Evolutionary conservation across 257 asterid genomes (phyloP).

Genomic region (Nicotiana attenuata): DNA sequence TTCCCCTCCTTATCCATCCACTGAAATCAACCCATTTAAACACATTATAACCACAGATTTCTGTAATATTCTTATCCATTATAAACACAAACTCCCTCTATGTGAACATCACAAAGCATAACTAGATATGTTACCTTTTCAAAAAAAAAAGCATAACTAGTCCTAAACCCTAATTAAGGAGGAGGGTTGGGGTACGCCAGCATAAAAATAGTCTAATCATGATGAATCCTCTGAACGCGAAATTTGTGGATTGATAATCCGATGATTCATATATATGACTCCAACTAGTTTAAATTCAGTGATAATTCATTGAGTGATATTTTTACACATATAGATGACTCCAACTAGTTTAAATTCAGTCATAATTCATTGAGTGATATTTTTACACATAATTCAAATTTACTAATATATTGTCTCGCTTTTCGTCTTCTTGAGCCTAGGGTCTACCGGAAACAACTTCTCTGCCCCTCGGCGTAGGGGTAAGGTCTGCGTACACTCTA

Average conservation of each 20-base stretch:
- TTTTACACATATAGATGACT: not conserved
- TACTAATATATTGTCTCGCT: no score
- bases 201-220: not conserved
- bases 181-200: not conserved
- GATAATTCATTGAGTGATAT: not conserved
- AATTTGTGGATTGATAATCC: not conserved
- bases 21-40: conserved; percentile 35
- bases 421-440: no score
- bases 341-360: not conserved
- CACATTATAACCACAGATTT: not conserved
- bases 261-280: not conserved
- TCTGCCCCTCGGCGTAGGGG: no score
- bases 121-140: no score
- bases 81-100: not conserved
- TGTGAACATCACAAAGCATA: not conserved
- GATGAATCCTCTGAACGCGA: not conserved
- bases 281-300: not conserved
- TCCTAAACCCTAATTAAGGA: not conserved
- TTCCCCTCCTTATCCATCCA: conserved; percentile 85
- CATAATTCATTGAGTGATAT: not conserved
- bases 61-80: not conserved
- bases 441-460: no score
- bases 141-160: not conserved
- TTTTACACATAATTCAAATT: not conserved
- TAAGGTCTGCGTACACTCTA: no score